These are phyloP conservation scores for Auriscalpium orientale DNA, from an alignment of 768 basidiomycete species.

Conservation along the genomic window DNA sequence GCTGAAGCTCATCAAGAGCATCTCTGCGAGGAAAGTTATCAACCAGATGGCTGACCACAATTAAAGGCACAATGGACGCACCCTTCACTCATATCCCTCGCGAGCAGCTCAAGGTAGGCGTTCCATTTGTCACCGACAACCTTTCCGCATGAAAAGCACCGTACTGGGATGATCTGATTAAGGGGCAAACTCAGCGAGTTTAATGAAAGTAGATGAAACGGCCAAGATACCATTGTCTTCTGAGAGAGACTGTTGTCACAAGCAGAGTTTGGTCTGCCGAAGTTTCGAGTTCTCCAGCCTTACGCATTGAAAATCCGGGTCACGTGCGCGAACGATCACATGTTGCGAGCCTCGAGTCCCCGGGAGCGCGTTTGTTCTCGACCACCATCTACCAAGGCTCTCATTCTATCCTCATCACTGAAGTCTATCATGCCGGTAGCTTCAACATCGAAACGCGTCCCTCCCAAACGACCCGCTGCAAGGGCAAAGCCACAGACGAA, in stretches of 20 bases:
- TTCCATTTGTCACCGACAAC: constrained; percentile 97
- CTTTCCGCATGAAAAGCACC: constrained; percentile 95
- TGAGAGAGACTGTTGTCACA: no score
- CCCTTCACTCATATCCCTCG: constrained; percentile 84
- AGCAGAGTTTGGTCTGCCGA: no score
- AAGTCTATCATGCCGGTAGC: neutral
- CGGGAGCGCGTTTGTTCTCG: no score
- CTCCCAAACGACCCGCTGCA: neutral
- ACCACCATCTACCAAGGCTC: no score
- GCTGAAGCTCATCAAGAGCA: constrained; percentile 79
- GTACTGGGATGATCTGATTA: constrained; percentile 85
- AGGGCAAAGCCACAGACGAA: neutral
- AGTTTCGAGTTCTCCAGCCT: no score
- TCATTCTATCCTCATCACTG: no score
- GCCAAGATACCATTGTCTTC: no score
- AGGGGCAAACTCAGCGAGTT: no score
- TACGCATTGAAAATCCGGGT: no score
- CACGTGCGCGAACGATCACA: no score
- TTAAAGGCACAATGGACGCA: constrained; percentile 30
- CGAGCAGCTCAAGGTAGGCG: constrained; percentile 73
- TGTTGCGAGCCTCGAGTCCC: no score
- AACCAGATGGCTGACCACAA: constrained; percentile 1
- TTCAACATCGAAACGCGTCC: neutral
- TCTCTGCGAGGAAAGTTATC: constrained; percentile 42
- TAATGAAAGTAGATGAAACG: no score